Evolutionary conservation across 257 asterid genomes (phyloP).

Genomic region (Solanum chmielewskii): DNA sequence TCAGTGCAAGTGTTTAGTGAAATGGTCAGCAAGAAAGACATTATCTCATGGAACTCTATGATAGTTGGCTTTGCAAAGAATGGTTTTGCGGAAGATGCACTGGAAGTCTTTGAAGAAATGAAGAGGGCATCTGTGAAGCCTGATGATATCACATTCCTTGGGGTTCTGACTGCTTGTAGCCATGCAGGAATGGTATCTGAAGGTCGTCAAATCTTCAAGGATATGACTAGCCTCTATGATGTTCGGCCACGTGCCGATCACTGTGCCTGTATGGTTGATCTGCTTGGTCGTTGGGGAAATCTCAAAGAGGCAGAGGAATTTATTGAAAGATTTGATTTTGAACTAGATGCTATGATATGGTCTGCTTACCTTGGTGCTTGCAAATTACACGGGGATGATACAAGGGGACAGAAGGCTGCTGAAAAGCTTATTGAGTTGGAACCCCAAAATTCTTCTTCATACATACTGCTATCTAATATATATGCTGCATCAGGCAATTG

Average conservation of each 20-base stretch:
- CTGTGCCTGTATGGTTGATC: slow-evolving; percentile 85
- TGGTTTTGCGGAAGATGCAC: slow-evolving; percentile 59
- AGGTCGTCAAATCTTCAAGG: slow-evolving; percentile 50
- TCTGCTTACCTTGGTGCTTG: slow-evolving; percentile 71
- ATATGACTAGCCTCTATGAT: slow-evolving; percentile 37
- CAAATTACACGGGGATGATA: slow-evolving; percentile 78
- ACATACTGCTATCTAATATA: slow-evolving; percentile 69
- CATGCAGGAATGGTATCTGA: slow-evolving; percentile 74
- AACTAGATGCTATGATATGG: slow-evolving; percentile 79
- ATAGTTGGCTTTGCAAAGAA: slow-evolving; percentile 83
- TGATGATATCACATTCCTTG: slow-evolving; percentile 83
- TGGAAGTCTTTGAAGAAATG: slow-evolving; percentile 64
- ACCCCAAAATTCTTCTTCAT: slow-evolving; percentile 58
- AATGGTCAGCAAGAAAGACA: slow-evolving; percentile 50
- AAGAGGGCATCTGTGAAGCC: slow-evolving; percentile 33
- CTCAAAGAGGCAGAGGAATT: slow-evolving; percentile 71
- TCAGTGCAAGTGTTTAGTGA: slow-evolving; percentile 52
- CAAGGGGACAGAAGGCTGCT: slow-evolving; percentile 65
- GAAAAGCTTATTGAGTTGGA: slow-evolving; percentile 68
- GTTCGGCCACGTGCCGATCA: slow-evolving; percentile 63
- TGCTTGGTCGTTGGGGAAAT: slow-evolving; percentile 81
- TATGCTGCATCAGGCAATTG: slow-evolving; percentile 81
- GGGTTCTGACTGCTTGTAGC: slow-evolving; percentile 83
- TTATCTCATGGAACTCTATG: slow-evolving; percentile 83
- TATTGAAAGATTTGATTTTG: slow-evolving; percentile 36